Evolutionary conservation across 345 rosid genomes (phyloP), one percentile per base, ranked within the genome.

Genomic region (Salix purpurea): DNA sequence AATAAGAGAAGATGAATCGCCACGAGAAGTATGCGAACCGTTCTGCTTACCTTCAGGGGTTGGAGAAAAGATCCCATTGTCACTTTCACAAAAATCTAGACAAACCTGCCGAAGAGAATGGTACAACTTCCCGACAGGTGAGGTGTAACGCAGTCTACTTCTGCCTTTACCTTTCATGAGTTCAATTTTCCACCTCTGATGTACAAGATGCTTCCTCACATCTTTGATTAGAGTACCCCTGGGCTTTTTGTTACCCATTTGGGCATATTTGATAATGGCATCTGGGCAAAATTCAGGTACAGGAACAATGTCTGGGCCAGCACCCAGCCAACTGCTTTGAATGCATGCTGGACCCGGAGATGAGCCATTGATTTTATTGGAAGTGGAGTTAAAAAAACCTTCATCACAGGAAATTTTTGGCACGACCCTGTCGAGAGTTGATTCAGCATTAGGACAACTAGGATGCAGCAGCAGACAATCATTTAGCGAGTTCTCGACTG

Each of bases 161-260:
- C 2, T 23, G 24, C 78, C 54, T 40, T 5, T 52, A 46, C 75
- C 42, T 7, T 24, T 78, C 71, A 6, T 67, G 60, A 62, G 81
- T 69, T 90, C 89, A 72, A 87, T 82, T 79, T 81, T 84, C 98
- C 97, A 91, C 62, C 85, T 87, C 69, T 81, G 70, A 74, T 86
- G 68, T 64, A 73, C 77, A 77, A 94, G 91, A 84, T 94, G 94
- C 75, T 80, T 89, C 79, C 82, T 85, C 48, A 82, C 83, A 60
- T 84, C 44, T 71, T 42, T 7, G 39, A 46, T 67, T 7, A 80
- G 26, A 69, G 77, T 14, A 13, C 16, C 19, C 16, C 4, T 46
- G 66, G 46, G 3, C 37, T 14, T 42, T 72, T 6, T 30, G 23
- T 74, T 71, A 62, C 34, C 26, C n/a, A 26, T 66, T 46, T 62